Evolutionary conservation across 2,329 filamentous ascomycete genomes (phyloP), one percentile per base, ranked within the genome.

Genomic region (Beauveria brongniartii): DNA sequence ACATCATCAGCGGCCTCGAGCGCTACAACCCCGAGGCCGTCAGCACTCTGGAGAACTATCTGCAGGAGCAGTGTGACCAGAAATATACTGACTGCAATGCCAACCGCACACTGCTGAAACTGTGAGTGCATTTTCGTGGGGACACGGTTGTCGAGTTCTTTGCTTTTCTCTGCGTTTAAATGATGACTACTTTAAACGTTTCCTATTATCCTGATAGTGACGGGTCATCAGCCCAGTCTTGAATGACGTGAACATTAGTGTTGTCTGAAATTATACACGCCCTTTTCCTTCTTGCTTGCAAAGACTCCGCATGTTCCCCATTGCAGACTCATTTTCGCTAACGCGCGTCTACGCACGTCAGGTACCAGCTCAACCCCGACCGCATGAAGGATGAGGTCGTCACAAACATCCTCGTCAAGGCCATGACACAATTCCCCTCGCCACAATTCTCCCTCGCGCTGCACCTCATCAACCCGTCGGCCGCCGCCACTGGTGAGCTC

Each of bases 311-410:
- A 56, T 56, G 28, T 28, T 5, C 16, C 3, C 22, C n/a, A 18
- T 18, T 18, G 37, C 51, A 47, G 14, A 26, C 14, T 8, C 30
- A 16, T 9, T 54, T 24, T 40, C 4, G 59, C 59, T 61, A 61
- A 61, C 37, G 16, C 37, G 34, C 16, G 18, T 53, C 18, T 5
- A 18, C 48, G 24, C 24, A 28, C 28, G 14, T 64, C 69, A 99
- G 94, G 67, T 99, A 99, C 84, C 95, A 99, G 81, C 96, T 99
- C 80, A 99, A 99, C 85, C 94, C 94, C 57, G 92, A 97, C 81
- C 91, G 96, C 69, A 87, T 92, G 73, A 93, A 94, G 81, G 90
- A 96, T 73, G 94, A 99, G 78, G 91, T 93, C 72, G 92, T 94
- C 77, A 97, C 94, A 82, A 97, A 97, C 84, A 90, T 97, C 79